Evolutionary conservation across 1,284 basidiomycete genomes (phyloP).

Genomic region (Marasmius oreades): DNA sequence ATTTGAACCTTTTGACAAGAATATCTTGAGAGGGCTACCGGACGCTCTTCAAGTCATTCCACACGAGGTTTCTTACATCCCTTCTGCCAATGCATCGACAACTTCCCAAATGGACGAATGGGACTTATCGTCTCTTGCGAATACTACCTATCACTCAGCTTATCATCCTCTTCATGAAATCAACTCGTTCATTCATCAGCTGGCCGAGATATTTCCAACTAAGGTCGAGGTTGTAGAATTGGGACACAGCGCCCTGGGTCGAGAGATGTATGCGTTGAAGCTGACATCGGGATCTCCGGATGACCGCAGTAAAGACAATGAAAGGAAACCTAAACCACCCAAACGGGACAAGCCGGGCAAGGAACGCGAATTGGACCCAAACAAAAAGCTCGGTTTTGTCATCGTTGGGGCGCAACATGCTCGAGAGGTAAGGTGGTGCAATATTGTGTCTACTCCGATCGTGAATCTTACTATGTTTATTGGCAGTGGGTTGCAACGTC

Average conservation of each 20-base stretch:
- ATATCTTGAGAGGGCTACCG: slow-evolving; percentile 16
- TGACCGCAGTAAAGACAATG: neutral
- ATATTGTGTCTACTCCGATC: neutral
- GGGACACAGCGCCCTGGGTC: slow-evolving; percentile 50
- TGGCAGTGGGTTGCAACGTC: slow-evolving; percentile 82
- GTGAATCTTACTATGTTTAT: slow-evolving; percentile 11
- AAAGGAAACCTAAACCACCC: slow-evolving; percentile 17
- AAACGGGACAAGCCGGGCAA: slow-evolving; percentile 16
- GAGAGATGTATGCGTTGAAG: slow-evolving; percentile 51
- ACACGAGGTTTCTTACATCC: slow-evolving; percentile 19
- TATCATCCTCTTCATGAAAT: slow-evolving; percentile 57
- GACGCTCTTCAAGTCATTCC: slow-evolving; percentile 19
- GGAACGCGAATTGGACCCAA: slow-evolving; percentile 15
- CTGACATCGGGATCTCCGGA: slow-evolving; percentile 29
- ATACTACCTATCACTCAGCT: slow-evolving; percentile 44
- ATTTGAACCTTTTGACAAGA: slow-evolving; percentile 25
- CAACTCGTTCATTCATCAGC: slow-evolving; percentile 45
- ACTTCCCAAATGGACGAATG: slow-evolving; percentile 19
- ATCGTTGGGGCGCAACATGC: slow-evolving; percentile 77
- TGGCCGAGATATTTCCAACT: slow-evolving; percentile 40
- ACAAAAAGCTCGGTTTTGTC: slow-evolving; percentile 55
- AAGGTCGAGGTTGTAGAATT: slow-evolving; percentile 37
- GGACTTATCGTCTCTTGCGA: slow-evolving; percentile 30
- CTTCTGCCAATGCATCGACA: neutral
- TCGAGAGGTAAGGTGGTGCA: slow-evolving; percentile 53